Percentiles rank a stretch among this genome's conserved stretches.
phyloP scores from a whole-genome alignment of 192 early-diverging fungal species.

The Piromyces sp. region DNA sequence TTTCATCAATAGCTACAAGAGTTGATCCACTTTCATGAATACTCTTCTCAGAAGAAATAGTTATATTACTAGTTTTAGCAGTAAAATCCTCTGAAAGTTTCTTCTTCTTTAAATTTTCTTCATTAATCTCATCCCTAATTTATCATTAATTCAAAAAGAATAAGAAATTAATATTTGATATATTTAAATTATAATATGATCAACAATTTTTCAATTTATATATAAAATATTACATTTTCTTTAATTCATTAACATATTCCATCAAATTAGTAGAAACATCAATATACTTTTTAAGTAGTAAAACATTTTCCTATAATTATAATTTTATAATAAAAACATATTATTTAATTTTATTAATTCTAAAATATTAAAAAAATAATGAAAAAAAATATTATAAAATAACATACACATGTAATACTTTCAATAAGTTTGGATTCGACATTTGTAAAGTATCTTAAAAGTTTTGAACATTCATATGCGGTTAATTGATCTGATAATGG shows the following conservation, averaged over 20 bases:
- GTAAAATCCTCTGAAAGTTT: not conserved
- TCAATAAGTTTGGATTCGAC: not conserved
- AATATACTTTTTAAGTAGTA: not conserved
- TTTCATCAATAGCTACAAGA: no score
- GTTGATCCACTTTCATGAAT: not conserved
- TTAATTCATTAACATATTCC: not conserved
- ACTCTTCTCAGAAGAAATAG: not conserved
- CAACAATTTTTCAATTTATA: not conserved
- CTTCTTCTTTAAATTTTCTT: not conserved
- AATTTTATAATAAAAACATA: no score
- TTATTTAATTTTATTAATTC: no score
- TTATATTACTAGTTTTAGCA: not conserved
- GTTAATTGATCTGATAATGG: not conserved
- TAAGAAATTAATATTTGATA: no score
- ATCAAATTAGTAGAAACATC: not conserved
- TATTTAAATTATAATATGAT: no score
- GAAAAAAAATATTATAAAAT: not conserved
- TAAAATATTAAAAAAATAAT: no score
- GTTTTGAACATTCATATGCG: not conserved
- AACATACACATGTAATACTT: not conserved
- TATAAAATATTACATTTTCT: not conserved
- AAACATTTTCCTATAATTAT: not conserved
- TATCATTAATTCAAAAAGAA: not conserved
- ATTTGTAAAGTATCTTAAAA: not conserved
- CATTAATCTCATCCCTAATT: not conserved